Percentiles rank a stretch among this genome's conserved stretches.
Evolutionary conservation across 2,329 filamentous ascomycete genomes (phyloP).

Genomic region (Penicillium sp.): DNA sequence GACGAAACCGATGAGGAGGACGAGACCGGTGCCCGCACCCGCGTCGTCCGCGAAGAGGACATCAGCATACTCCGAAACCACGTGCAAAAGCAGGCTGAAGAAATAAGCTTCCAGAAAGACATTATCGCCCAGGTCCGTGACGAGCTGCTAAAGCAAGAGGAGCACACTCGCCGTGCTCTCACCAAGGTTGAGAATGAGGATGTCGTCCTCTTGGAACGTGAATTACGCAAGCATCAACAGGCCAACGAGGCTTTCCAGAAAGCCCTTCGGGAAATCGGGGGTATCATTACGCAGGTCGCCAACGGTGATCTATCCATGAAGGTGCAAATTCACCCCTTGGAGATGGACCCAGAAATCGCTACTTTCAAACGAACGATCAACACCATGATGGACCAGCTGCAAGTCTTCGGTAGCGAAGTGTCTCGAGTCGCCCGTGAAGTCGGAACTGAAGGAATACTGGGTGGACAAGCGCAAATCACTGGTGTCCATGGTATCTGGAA

Average conservation of each 20-base stretch:
- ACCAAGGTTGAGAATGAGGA: slow-evolving; percentile 83
- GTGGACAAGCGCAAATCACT: slow-evolving; percentile 90
- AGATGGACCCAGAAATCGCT: slow-evolving; percentile 98
- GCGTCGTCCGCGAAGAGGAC: slow-evolving; percentile 72
- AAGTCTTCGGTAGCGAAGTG: slow-evolving; percentile 95
- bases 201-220: slow-evolving; percentile 85
- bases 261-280: slow-evolving; percentile 92
- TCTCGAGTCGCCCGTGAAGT: slow-evolving; percentile 93
- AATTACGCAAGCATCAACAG: slow-evolving; percentile 95
- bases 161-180: slow-evolving; percentile 80
- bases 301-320: slow-evolving; percentile 96
- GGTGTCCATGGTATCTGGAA: slow-evolving; percentile 98
- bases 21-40: slow-evolving; percentile 56
- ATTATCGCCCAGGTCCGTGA: slow-evolving; percentile 85
- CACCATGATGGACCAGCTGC: slow-evolving; percentile 97
- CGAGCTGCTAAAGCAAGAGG: slow-evolving; percentile 83
- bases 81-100: slow-evolving; percentile 89
- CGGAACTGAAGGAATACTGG: slow-evolving; percentile 91
- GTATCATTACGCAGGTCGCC: slow-evolving; percentile 94
- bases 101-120: slow-evolving; percentile 84
- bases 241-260: slow-evolving; percentile 99
- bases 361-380: slow-evolving; percentile 98
- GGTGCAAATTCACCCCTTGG: slow-evolving; percentile 90
- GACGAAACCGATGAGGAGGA: slow-evolving; percentile 49
- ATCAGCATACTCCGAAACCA: slow-evolving; percentile 85